phyloP scores from a whole-genome alignment of 306 rosid genomes.

The Quercus agrifolia region DNA sequence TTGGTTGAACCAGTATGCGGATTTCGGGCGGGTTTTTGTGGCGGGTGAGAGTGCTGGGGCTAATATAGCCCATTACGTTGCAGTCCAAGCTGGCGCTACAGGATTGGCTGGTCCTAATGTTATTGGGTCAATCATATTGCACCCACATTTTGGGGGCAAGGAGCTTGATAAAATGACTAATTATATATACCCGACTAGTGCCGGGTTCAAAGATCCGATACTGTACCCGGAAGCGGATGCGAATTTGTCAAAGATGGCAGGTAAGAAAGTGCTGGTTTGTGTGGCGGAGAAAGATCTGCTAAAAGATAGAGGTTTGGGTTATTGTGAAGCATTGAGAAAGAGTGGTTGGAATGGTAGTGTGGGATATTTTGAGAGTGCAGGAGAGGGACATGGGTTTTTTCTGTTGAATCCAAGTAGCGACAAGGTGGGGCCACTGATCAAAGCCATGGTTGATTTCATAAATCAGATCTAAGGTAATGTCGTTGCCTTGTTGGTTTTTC shows the following conservation, averaged over 20 bases:
- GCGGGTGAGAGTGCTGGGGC: constrained; percentile 29
- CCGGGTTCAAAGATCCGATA: constrained; percentile 4
- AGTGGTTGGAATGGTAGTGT: constrained; percentile 17
- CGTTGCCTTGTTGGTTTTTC: background rate
- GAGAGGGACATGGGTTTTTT: constrained; percentile 26
- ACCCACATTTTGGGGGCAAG: constrained; percentile 12
- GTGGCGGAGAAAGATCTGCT: constrained; percentile 24
- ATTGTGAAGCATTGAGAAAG: constrained; percentile 1
- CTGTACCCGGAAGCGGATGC: constrained; percentile 16
- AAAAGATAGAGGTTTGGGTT: constrained; percentile 10
- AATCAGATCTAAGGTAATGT: background rate
- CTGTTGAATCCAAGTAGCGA: constrained; percentile 10
- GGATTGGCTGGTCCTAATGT: constrained; percentile 2
- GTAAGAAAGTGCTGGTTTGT: constrained; percentile 17
- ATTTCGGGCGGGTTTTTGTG: constrained; percentile 23
- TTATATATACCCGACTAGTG: constrained; percentile 6
- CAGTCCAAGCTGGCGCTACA: constrained; percentile 15
- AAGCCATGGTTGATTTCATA: constrained; percentile 6
- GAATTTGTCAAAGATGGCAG: background rate
- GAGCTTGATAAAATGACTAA: constrained; percentile 7
- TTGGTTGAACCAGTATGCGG: constrained; percentile 23
- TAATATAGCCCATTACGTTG: constrained; percentile 23
- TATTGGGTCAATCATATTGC: constrained; percentile 11
- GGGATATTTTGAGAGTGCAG: constrained; percentile 11
- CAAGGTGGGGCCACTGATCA: background rate